Conservation (phyloP, 2,329 filamentous ascomycete genomes). For the Microsporum ferrugineum region DNA sequence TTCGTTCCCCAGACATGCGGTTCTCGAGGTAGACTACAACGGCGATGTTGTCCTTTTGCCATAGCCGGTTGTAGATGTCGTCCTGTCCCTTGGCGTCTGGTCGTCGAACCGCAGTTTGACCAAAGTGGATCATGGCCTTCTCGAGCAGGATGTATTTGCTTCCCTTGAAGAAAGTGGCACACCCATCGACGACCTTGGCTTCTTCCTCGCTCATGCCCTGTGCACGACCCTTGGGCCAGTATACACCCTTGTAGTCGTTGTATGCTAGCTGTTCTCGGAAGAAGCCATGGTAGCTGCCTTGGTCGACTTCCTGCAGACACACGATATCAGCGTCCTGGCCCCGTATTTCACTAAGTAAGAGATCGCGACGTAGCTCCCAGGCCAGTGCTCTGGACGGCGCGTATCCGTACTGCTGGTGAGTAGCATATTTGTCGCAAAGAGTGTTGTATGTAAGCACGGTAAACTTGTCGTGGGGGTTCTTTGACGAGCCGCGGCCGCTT, state of each 20-base stretch:
- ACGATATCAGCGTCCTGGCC: constrained; percentile 76
- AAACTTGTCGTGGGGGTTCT: constrained; percentile 54
- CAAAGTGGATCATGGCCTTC: constrained; percentile 88
- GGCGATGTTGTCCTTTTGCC: constrained; percentile 96
- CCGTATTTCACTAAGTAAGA: constrained; percentile 72
- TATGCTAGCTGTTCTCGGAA: constrained; percentile 79
- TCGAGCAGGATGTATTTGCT: constrained; percentile 90
- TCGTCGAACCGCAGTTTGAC: constrained; percentile 80
- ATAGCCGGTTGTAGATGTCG: constrained; percentile 95
- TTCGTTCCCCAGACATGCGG: constrained; percentile 70
- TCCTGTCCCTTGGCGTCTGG: constrained; percentile 96
- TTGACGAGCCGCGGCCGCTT: constrained; percentile 30
- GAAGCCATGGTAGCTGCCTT: constrained; percentile 81
- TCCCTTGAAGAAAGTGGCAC: constrained; percentile 91
- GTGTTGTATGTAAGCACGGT: constrained; percentile 92
- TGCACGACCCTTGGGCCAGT: constrained; percentile 80
- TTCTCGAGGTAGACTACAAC: constrained; percentile 90
- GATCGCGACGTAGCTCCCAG: constrained; percentile 77
- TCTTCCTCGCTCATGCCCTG: constrained; percentile 88
- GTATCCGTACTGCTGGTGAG: constrained; percentile 75
- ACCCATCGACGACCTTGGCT: constrained; percentile 82
- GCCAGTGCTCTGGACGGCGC: constrained; percentile 67
- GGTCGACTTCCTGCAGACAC: constrained; percentile 86
- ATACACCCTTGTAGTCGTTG: constrained; percentile 84
- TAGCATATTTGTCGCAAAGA: constrained; percentile 86